Evolutionary conservation across 768 basidiomycete species (phyloP).

Genomic region (Leccinum subtestaceum): DNA sequence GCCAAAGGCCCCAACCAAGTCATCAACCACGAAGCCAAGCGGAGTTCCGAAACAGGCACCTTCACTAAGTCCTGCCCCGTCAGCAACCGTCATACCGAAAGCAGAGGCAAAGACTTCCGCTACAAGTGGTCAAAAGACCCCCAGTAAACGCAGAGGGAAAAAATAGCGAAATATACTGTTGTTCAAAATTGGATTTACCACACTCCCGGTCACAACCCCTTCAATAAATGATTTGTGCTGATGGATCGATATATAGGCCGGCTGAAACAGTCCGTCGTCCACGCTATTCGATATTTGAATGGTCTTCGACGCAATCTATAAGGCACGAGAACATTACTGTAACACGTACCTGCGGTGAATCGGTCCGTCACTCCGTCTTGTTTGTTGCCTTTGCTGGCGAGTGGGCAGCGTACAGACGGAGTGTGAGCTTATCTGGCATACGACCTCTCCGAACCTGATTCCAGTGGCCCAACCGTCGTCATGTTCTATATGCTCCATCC

Average conservation of each 20-base stretch:
- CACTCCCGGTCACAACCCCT: not conserved
- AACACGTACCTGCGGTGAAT: not conserved
- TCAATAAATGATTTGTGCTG: not conserved
- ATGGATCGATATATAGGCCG: not conserved
- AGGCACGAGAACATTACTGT: not conserved
- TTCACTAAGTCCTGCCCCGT: not conserved
- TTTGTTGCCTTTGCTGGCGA: not conserved
- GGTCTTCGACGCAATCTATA: not conserved
- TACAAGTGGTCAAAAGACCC: slow-evolving; percentile 18
- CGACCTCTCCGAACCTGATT: no score
- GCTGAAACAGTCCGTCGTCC: not conserved
- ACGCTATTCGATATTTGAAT: not conserved
- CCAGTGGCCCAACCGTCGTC: no score
- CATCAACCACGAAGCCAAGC: slow-evolving; percentile 11
- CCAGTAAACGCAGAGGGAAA: slow-evolving; percentile 30
- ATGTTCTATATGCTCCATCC: no score
- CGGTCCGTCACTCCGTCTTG: not conserved
- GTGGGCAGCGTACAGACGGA: not conserved
- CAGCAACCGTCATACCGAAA: slow-evolving; percentile 3
- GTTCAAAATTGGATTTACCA: not conserved
- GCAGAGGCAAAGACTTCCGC: slow-evolving; percentile 16
- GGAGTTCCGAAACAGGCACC: slow-evolving; percentile 1
- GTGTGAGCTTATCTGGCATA: no score
- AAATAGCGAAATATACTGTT: slow-evolving; percentile 9
- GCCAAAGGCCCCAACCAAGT: slow-evolving; percentile 5